A percentile compares a stretch with the other conserved stretches of the same genome.
These are phyloP conservation scores for Malassezia restricta DNA, from an alignment of 1,284 basidiomycete genomes.

Conservation along the genomic window DNA sequence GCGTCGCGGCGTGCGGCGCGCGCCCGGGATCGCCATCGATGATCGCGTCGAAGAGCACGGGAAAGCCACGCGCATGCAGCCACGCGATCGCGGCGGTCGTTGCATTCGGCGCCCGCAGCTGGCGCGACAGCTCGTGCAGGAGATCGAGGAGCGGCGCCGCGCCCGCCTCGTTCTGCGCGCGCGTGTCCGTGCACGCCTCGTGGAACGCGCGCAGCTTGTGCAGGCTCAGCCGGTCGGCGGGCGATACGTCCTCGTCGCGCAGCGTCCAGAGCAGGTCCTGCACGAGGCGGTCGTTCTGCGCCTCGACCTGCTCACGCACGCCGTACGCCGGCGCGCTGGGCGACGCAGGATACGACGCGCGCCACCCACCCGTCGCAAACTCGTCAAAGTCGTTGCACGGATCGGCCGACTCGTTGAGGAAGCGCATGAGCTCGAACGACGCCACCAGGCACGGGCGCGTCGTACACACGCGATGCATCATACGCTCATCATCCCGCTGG, in stretches of 20 bases:
- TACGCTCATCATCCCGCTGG: constrained; percentile 1
- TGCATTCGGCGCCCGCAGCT: constrained; percentile 39
- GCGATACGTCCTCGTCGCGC: constrained; percentile 9
- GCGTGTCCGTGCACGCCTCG: constrained; percentile 67
- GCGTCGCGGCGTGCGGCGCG: constrained; percentile 74
- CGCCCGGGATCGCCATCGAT: constrained; percentile 78
- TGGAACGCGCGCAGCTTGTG: constrained; percentile 70
- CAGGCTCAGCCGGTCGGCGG: constrained; percentile 58
- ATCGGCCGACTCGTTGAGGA: constrained; percentile 68
- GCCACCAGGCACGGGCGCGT: constrained; percentile 69
- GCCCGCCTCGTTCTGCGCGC: constrained; percentile 48
- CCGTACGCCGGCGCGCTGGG: constrained; percentile 50
- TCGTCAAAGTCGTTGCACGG: constrained; percentile 93
- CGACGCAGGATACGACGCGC: constrained; percentile 23
- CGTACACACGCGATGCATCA: constrained; percentile 53
- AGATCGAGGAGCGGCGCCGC: constrained; percentile 48
- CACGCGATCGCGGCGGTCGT: constrained; percentile 69
- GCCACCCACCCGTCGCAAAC: constrained; percentile 53
- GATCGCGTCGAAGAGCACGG: constrained; percentile 62
- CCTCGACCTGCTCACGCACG: constrained; percentile 29
- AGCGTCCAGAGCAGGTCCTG: constrained; percentile 46
- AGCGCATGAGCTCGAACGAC: constrained; percentile 67
- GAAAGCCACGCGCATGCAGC: constrained; percentile 60
- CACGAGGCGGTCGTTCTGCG: constrained; percentile 42
- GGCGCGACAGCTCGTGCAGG: constrained; percentile 45